Evolutionary conservation across 306 rosid genomes (phyloP).

Genomic region (Castanea crenata): DNA sequence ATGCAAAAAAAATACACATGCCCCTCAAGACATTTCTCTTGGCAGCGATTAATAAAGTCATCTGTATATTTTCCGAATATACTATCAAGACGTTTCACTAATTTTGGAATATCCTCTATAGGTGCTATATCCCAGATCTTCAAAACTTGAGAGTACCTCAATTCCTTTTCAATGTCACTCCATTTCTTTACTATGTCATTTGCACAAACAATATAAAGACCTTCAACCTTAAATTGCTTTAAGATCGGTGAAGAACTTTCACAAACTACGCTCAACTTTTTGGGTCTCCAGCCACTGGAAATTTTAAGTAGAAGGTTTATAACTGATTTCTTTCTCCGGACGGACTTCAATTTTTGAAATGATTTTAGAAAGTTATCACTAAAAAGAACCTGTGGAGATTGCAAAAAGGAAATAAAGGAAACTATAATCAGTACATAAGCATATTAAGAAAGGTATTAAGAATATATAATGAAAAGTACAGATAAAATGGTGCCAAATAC

Average conservation of each 20-base stretch:
- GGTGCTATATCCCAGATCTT: slow-evolving; percentile 71
- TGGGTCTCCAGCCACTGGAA: slow-evolving; percentile 77
- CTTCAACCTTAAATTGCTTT: slow-evolving; percentile 60
- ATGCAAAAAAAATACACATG: slow-evolving; percentile 21
- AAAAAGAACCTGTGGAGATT: slow-evolving; percentile 46
- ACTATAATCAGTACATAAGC: neutral
- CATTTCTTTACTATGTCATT: slow-evolving; percentile 35
- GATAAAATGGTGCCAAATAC: slow-evolving; percentile 23
- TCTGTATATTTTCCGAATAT: slow-evolving; percentile 56
- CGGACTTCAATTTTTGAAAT: slow-evolving; percentile 44
- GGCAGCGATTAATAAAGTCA: slow-evolving; percentile 51
- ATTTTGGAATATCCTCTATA: slow-evolving; percentile 52
- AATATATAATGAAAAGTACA: neutral
- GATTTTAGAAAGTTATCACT: slow-evolving; percentile 71
- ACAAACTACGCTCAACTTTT: slow-evolving; percentile 30
- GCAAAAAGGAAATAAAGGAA: neutral
- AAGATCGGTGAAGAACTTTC: slow-evolving; percentile 45
- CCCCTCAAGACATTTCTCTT: slow-evolving; percentile 53
- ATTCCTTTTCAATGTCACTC: slow-evolving; percentile 21
- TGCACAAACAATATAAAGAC: slow-evolving; percentile 48
- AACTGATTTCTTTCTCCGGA: slow-evolving; percentile 38
- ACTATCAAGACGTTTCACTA: slow-evolving; percentile 52
- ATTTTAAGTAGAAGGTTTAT: slow-evolving; percentile 54
- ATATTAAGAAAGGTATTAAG: neutral
- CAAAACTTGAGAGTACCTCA: slow-evolving; percentile 44